These are phyloP conservation scores for Xylaria sp. DNA, from an alignment of 2,329 filamentous ascomycete species.

Conservation along the genomic window DNA sequence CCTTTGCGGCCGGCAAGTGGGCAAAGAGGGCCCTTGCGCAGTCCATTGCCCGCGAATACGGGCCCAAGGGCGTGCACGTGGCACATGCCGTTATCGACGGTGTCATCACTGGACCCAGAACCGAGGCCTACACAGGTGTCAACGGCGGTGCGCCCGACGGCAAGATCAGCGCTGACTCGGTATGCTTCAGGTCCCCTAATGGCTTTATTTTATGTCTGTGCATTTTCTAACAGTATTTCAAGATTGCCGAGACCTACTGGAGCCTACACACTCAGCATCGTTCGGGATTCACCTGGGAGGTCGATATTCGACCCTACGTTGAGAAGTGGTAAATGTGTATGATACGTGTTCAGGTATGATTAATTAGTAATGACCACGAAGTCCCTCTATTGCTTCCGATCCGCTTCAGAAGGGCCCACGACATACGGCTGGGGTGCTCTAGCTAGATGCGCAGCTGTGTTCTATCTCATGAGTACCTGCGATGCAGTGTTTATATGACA, in stretches of 20 bases:
- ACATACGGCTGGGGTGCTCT: neutral
- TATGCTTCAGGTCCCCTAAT: slow-evolving; percentile 52
- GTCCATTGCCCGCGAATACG: slow-evolving; percentile 77
- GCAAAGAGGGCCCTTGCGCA: slow-evolving; percentile 74
- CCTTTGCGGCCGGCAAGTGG: slow-evolving; percentile 76
- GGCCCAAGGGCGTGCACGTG: slow-evolving; percentile 78
- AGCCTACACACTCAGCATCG: slow-evolving; percentile 75
- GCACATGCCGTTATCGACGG: slow-evolving; percentile 79
- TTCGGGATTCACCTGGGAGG: slow-evolving; percentile 76
- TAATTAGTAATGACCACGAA: slow-evolving; percentile 22
- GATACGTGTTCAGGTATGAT: slow-evolving; percentile 9
- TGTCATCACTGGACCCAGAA: slow-evolving; percentile 77
- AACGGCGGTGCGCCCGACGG: slow-evolving; percentile 53
- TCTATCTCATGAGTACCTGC: neutral
- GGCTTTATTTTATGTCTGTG: neutral
- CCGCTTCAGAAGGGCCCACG: neutral
- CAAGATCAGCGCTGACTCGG: slow-evolving; percentile 74
- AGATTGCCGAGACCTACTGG: slow-evolving; percentile 83
- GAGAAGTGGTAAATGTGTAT: slow-evolving; percentile 67
- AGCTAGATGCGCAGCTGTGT: neutral
- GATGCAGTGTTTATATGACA: neutral
- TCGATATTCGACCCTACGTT: slow-evolving; percentile 75
- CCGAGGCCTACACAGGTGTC: slow-evolving; percentile 57
- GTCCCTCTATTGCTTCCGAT: neutral
- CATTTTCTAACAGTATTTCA: slow-evolving; percentile 25